phyloP scores from a whole-genome alignment of 208 protist species.

The Leishmania amazonensis region DNA sequence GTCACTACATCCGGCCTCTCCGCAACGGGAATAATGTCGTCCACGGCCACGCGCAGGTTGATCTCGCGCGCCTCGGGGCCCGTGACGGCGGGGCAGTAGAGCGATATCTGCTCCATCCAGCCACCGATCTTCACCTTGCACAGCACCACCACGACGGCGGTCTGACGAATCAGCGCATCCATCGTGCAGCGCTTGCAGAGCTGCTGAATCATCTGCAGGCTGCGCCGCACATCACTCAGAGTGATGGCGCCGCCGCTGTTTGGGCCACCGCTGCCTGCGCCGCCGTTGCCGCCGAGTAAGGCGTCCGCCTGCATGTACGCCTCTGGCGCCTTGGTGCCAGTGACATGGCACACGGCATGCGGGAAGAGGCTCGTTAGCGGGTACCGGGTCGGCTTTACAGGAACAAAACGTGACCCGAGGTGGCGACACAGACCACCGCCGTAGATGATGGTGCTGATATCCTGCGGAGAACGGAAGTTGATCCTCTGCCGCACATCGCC shows the following conservation, averaged over 20 bases:
- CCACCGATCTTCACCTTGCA: slow-evolving; percentile 64
- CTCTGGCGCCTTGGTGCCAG: slow-evolving; percentile 63
- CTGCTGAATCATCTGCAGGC: slow-evolving; percentile 50
- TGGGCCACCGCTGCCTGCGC: neutral
- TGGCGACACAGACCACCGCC: slow-evolving; percentile 84
- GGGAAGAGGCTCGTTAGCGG: slow-evolving; percentile 81
- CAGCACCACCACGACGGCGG: slow-evolving; percentile 80
- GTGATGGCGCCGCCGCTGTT: slow-evolving; percentile 25
- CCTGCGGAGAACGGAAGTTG: slow-evolving; percentile 88
- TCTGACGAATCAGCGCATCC: slow-evolving; percentile 62
- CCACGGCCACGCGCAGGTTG: slow-evolving; percentile 74
- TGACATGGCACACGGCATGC: slow-evolving; percentile 73
- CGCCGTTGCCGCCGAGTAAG: slow-evolving; percentile 34
- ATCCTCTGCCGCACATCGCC: slow-evolving; percentile 83
- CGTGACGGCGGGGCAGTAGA: slow-evolving; percentile 67
- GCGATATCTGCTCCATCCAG: slow-evolving; percentile 77
- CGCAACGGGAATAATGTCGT: slow-evolving; percentile 79
- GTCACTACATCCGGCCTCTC: slow-evolving; percentile 72
- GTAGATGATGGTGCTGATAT: slow-evolving; percentile 92
- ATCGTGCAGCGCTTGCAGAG: slow-evolving; percentile 46
- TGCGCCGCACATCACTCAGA: slow-evolving; percentile 25
- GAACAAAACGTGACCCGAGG: slow-evolving; percentile 72
- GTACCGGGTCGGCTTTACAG: slow-evolving; percentile 48
- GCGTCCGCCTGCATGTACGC: slow-evolving; percentile 57
- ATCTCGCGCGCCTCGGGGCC: slow-evolving; percentile 50